phyloP scores from a whole-genome alignment of 768 basidiomycete genomes.

The Termitomyces sp. region DNA sequence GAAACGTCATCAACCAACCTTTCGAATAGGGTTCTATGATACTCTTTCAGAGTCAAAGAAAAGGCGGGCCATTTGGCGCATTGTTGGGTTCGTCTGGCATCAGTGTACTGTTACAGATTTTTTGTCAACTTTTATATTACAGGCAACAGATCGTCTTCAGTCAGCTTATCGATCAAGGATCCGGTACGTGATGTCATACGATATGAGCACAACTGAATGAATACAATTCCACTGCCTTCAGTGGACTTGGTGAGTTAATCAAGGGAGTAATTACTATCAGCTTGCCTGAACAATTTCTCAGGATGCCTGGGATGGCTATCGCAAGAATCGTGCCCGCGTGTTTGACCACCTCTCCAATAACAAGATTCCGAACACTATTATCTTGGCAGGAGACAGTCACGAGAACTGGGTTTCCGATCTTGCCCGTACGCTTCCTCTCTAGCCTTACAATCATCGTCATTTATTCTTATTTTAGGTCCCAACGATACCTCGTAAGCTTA shows the following conservation, averaged over 20 bases:
- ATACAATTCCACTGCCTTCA: background rate
- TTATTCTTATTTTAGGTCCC: background rate
- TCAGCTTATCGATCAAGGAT: background rate
- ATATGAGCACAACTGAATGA: background rate
- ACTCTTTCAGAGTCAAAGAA: background rate
- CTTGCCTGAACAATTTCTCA: background rate
- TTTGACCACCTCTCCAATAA: background rate
- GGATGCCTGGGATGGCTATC: slow-evolving; percentile 6
- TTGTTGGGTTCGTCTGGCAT: slow-evolving; percentile 2
- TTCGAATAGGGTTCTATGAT: background rate
- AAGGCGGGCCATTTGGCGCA: background rate
- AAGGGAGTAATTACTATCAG: background rate
- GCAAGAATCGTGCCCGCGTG: background rate
- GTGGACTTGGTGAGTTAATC: background rate
- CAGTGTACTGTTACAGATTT: background rate
- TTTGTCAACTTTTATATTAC: background rate
- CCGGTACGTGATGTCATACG: background rate
- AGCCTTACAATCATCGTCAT: background rate
- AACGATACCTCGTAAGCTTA: slow-evolving; percentile 2
- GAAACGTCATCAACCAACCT: background rate
- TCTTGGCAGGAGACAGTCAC: slow-evolving; percentile 5
- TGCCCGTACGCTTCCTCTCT: background rate
- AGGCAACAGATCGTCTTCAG: slow-evolving; percentile 5
- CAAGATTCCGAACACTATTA: background rate
- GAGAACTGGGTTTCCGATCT: slow-evolving; percentile 4